Base-by-base conservation (phyloP, 306 rosid species). In the Glycine soja region DNA sequence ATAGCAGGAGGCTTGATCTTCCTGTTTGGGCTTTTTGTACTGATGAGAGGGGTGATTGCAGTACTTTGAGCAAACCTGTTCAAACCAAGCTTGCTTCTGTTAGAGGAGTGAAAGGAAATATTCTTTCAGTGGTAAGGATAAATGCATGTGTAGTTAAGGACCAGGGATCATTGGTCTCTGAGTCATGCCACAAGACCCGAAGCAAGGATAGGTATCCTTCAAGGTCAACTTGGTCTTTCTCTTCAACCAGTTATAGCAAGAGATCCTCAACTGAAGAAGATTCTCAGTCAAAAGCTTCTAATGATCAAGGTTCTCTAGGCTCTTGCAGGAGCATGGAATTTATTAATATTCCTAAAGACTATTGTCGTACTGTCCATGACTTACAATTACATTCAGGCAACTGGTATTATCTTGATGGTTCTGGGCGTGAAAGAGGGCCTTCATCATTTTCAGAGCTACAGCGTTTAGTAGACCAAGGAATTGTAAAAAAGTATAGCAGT, bases 121-220 rank as follows among this genome's bases (percentile, higher is more conserved):
- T 51, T 51, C 56, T 51, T 51, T 51, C 56, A 51, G 56, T 51
- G 16, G 56, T 51, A 51, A 51, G 56, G 56, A 51, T 51, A 51
- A 51, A 51, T 51, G 56, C 56, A 11, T 51, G 56, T 51, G 56
- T 51, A 51, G 56, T 13, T 15, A 51, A 51, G 56, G 56, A 51
- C 56, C 56, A 51, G 6, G 56, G 56, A 51, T 51, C n/a, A 51
- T 13, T 51, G 56, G 56, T 51, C 56, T 51, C 16, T 12, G 56
- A 51, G 43, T 38, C 43, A 38, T 5, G 43, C 6, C 56, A 51
- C 5, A 51, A 12, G 7, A 3, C 56, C 56, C 56, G 16, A 51
- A 7, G 56, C 56, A 51, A 51, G 56, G 56, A 51, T 12, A 51
- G n/a, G 13, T 51, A 51, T 51, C 15, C 13, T 13, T 51, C 56